Evolutionary conservation across 306 rosid species (phyloP), one percentile per base, ranked within the genome.

Genomic region (Dryas octopetala): DNA sequence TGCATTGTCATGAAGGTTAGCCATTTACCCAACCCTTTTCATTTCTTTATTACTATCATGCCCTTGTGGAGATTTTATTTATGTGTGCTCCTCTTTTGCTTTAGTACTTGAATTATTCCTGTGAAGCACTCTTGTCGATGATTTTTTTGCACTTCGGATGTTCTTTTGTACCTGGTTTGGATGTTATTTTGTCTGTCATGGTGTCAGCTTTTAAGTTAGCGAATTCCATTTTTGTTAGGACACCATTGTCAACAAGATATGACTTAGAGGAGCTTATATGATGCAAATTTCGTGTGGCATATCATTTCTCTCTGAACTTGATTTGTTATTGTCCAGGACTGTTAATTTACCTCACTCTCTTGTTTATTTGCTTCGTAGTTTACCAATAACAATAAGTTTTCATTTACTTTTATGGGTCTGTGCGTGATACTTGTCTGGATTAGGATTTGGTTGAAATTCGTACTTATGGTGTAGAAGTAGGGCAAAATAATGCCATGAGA

Each of bases 1-100:
- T 89, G 96, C 64, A 88, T 91, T 79, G 97, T 91, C 8, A 91
- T 91, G 97, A 89, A 85, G 97, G 97, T 91, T 68, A 65, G 95
- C 54, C 68, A 15, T 46, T 50, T 46, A 12, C 54, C 55, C n/a
- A 41, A 16, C 19, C 17, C 16, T 55, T 53, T 48, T 66, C 5
- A 40, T 9, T 59, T 66, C n/a, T 53, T 48, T 52, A 55, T 73
- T 66, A 0, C 32, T 9, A 6, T 63, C 10, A 16, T 3, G 16
- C n/a, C 6, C 6, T 41, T 23, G 38, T 53, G 14, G 15, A 45
- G 13, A 15, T 48, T 66, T 44, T 66, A 46, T 26, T 17, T 51
- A 50, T 54, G 2, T 52, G 14, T 8, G 43, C 23, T 75, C 32
- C 3, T 53, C 26, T 32, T 15, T 7, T 19, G 7, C 51, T 64